phyloP scores from a whole-genome alignment of 768 basidiomycete genomes.

The Rubroboletus satanas region DNA sequence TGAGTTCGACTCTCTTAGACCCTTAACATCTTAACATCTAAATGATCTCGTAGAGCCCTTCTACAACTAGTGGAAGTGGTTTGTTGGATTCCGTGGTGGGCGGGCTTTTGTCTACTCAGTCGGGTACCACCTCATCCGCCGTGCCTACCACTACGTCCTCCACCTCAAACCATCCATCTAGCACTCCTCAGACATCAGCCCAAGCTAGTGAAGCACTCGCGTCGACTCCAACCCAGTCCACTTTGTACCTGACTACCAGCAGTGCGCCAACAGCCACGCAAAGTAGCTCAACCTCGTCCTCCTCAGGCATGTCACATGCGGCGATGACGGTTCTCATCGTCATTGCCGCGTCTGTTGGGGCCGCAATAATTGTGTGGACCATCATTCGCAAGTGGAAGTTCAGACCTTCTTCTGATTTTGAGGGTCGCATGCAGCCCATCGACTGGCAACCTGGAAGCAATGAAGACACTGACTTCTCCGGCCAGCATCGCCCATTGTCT shows the following conservation, averaged over 20 bases:
- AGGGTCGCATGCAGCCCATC: slow-evolving; percentile 82
- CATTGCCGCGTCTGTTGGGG: slow-evolving; percentile 65
- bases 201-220: slow-evolving; percentile 33
- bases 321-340: slow-evolving; percentile 63
- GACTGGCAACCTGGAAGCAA: slow-evolving; percentile 73
- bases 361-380: slow-evolving; percentile 75
- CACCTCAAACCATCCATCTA: slow-evolving; percentile 14
- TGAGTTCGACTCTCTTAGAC: slow-evolving; percentile 10
- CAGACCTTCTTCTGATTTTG: slow-evolving; percentile 73
- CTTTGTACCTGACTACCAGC: slow-evolving; percentile 33
- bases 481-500: slow-evolving; percentile 49
- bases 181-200: slow-evolving; percentile 7
- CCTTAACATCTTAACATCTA: no score
- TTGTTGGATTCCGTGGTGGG: slow-evolving; percentile 9
- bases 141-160: slow-evolving; percentile 17
- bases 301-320: slow-evolving; percentile 40
- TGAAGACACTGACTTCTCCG: slow-evolving; percentile 44
- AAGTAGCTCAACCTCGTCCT: slow-evolving; percentile 14
- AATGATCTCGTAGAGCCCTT: slow-evolving; percentile 8
- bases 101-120: slow-evolving; percentile 12
- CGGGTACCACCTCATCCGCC: slow-evolving; percentile 19
- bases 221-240: slow-evolving; percentile 46
- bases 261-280: slow-evolving; percentile 21
- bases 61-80: slow-evolving; percentile 5
- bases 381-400: slow-evolving; percentile 92